phyloP scores from a whole-genome alignment of 306 rosid species.

The Cicer chorassanicum region DNA sequence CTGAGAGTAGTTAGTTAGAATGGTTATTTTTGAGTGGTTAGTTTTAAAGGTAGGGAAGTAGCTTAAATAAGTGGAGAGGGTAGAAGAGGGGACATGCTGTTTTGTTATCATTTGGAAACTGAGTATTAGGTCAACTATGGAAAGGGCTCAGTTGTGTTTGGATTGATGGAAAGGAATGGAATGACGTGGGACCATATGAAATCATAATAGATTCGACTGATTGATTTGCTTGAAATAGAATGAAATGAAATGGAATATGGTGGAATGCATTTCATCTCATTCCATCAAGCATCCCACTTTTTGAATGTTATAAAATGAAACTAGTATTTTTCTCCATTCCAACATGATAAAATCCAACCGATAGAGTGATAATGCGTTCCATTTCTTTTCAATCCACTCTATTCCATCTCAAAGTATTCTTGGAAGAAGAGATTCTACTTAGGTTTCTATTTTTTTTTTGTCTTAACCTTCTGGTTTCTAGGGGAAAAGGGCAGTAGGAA shows the following conservation, averaged over 20 bases:
- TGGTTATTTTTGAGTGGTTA: background rate
- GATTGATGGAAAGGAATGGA: background rate
- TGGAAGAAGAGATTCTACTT: background rate
- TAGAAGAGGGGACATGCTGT: background rate
- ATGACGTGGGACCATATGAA: background rate
- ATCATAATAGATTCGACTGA: background rate
- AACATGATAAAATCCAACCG: background rate
- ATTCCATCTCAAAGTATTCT: background rate
- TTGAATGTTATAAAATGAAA: background rate
- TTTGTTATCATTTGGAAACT: slow-evolving; percentile 4
- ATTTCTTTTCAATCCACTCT: background rate
- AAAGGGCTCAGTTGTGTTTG: background rate
- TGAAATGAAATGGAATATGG: background rate
- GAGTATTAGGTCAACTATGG: background rate
- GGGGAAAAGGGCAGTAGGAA: too few relatives aligned
- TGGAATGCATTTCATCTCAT: background rate
- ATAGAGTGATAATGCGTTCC: background rate
- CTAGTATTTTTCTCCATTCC: background rate
- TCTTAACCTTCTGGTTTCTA: too few relatives aligned
- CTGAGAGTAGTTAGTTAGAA: background rate
- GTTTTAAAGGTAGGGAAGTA: background rate
- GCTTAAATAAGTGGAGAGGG: background rate
- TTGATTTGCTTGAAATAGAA: background rate
- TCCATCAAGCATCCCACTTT: background rate
- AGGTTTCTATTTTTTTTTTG: too few relatives aligned